Percentiles rank a stretch among this genome's conserved stretches.
Conservation (phyloP, 1,139 yeast species). For the Pichia inconspicua region DNA sequence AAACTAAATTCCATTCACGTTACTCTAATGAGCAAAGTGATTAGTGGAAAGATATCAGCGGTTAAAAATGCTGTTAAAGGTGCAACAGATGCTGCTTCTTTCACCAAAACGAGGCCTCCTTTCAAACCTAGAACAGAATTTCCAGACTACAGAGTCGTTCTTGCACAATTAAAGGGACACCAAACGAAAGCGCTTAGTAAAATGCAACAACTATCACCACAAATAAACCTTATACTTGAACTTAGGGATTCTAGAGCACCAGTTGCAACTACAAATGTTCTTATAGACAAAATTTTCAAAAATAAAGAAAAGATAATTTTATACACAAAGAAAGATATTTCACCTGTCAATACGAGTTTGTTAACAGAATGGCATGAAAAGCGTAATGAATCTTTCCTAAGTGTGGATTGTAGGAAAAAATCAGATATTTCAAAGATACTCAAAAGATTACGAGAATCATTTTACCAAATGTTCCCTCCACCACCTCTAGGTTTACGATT, state of each 20-base stretch:
- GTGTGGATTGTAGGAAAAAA: conserved; percentile 51
- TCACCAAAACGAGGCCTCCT: background rate
- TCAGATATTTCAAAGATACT: conserved; percentile 47
- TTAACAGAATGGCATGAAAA: conserved; percentile 48
- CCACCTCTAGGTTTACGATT: conserved; percentile 79
- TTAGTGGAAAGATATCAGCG: background rate
- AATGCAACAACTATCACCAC: conserved; percentile 67
- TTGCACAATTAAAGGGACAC: conserved; percentile 86
- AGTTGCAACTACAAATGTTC: conserved; percentile 67
- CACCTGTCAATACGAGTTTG: conserved; percentile 25
- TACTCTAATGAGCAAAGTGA: background rate
- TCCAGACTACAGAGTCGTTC: conserved; percentile 62
- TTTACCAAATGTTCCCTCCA: conserved; percentile 44
- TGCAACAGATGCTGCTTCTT: background rate
- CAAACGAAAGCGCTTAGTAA: conserved; percentile 73
- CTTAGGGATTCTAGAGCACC: conserved; percentile 90
- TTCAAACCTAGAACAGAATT: conserved; percentile 31
- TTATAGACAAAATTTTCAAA: conserved; percentile 63
- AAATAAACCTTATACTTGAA: conserved; percentile 74
- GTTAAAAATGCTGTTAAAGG: background rate
- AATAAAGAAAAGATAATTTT: conserved; percentile 52
- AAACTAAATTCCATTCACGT: background rate
- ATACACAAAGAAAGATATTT: conserved; percentile 60
- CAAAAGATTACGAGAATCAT: conserved; percentile 39
- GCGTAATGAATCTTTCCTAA: conserved; percentile 38